A percentile compares a stretch with the other conserved stretches of the same genome.
Evolutionary conservation across 352 stramenopile genomes (phyloP).

Genomic region (Phytophthora europaea): DNA sequence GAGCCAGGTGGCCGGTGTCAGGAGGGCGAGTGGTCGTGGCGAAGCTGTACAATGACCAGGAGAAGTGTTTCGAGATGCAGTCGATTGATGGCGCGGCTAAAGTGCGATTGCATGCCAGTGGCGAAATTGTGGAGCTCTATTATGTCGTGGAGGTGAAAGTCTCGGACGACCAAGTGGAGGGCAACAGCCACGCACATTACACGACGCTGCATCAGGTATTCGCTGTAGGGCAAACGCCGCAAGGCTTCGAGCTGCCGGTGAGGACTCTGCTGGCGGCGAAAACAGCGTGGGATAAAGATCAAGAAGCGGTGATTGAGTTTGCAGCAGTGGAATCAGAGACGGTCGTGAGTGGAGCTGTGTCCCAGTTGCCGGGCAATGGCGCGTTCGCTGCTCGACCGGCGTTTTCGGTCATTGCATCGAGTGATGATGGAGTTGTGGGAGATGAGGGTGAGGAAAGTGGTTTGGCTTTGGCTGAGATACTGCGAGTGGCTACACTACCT

Average conservation of each 20-base stretch:
- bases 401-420: slow-evolving; percentile 55
- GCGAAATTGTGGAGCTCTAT: slow-evolving; percentile 48
- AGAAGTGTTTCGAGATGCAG: slow-evolving; percentile 62
- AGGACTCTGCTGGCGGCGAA: slow-evolving; percentile 45
- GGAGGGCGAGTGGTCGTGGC: slow-evolving; percentile 27
- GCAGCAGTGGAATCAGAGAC: slow-evolving; percentile 8
- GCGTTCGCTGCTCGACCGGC: slow-evolving; percentile 54
- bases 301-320: slow-evolving; percentile 39
- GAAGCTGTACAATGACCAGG: slow-evolving; percentile 42
- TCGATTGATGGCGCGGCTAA: slow-evolving; percentile 74
- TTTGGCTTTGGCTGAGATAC: slow-evolving; percentile 49
- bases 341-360: slow-evolving; percentile 8
- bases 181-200: slow-evolving; percentile 42
- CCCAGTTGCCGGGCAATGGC: slow-evolving; percentile 48
- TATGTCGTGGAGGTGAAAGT: slow-evolving; percentile 51
- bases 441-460: slow-evolving; percentile 4
- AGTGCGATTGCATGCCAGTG: slow-evolving; percentile 48
- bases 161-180: slow-evolving; percentile 21
- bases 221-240: slow-evolving; percentile 34
- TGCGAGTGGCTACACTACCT: slow-evolving; percentile 52
- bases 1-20: slow-evolving; percentile 44
- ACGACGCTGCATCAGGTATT: slow-evolving; percentile 60
- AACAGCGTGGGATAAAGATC: slow-evolving; percentile 31
- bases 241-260: slow-evolving; percentile 53
- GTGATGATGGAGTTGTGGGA: slow-evolving; percentile 12